These are phyloP conservation scores for Onygenales sp. DNA, from an alignment of 2,329 filamentous ascomycete species.

Conservation along the genomic window DNA sequence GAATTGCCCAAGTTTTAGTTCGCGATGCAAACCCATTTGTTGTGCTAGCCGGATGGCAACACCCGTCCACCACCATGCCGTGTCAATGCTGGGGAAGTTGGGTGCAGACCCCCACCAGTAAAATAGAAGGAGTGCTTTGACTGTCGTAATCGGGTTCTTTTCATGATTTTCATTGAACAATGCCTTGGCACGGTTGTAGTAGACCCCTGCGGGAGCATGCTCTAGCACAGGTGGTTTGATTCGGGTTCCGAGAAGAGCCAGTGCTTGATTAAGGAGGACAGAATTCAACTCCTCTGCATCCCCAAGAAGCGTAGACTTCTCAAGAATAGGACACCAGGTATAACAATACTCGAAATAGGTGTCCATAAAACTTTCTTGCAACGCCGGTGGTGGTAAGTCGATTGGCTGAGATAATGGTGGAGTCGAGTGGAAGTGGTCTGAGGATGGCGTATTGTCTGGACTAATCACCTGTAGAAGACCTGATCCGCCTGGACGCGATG, in stretches of 20 bases:
- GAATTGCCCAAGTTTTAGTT: constrained; percentile 19
- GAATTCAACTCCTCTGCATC: constrained; percentile 18
- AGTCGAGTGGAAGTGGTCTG: constrained; percentile 6
- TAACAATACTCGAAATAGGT: constrained; percentile 37
- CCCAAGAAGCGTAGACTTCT: constrained; percentile 20
- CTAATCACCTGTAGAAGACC: neutral
- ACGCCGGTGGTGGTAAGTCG: constrained; percentile 10
- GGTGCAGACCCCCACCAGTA: constrained; percentile 39
- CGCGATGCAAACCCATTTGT: constrained; percentile 36
- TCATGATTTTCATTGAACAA: constrained; percentile 36
- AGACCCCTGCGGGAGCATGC: constrained; percentile 28
- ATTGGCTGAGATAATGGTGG: neutral
- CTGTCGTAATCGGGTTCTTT: constrained; percentile 24
- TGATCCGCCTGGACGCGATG: neutral
- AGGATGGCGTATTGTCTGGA: neutral
- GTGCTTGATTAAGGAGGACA: constrained; percentile 27
- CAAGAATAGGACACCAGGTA: constrained; percentile 35
- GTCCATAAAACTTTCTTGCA: constrained; percentile 33
- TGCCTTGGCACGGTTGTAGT: constrained; percentile 32
- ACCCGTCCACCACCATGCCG: constrained; percentile 40
- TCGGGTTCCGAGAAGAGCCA: constrained; percentile 33
- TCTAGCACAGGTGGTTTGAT: constrained; percentile 34
- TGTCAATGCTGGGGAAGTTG: constrained; percentile 29
- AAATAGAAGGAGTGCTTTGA: constrained; percentile 32
- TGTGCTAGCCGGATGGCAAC: constrained; percentile 36